A percentile compares a stretch with the other conserved stretches of the same genome.
Evolutionary conservation across 768 basidiomycete species (phyloP).

Genomic region (Leccinellum albellum): DNA sequence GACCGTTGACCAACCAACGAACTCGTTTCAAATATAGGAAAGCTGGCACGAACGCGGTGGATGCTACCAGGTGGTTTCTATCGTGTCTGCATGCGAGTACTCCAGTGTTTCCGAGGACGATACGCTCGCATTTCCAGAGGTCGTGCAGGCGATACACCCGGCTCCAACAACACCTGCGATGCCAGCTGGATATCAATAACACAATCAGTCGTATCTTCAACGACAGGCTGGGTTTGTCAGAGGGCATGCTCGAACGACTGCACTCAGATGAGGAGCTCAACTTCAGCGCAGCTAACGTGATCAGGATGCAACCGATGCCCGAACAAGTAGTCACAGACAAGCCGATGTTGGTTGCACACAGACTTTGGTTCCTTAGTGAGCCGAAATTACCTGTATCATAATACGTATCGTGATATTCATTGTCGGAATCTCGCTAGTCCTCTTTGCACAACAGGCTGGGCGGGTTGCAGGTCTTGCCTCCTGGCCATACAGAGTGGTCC

Average conservation of each 20-base stretch:
- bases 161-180: neutral
- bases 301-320: neutral
- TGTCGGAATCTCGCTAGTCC: neutral
- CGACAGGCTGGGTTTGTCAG: neutral
- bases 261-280: neutral
- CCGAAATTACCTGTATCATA: neutral
- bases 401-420: neutral
- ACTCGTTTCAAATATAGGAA: neutral
- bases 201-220: neutral
- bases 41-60: neutral
- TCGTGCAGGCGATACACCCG: neutral
- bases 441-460: neutral
- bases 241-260: neutral
- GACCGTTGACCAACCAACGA: neutral
- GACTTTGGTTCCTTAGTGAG: neutral
- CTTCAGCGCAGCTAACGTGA: neutral
- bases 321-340: neutral
- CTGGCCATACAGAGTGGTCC: neutral
- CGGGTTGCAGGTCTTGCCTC: neutral
- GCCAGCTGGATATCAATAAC: neutral
- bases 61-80: neutral
- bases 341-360: neutral
- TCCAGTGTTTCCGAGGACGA: neutral
- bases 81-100: neutral
- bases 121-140: neutral